Evolutionary conservation across 345 rosid species (phyloP), one percentile per base, ranked within the genome.

Genomic region (Populus alba): DNA sequence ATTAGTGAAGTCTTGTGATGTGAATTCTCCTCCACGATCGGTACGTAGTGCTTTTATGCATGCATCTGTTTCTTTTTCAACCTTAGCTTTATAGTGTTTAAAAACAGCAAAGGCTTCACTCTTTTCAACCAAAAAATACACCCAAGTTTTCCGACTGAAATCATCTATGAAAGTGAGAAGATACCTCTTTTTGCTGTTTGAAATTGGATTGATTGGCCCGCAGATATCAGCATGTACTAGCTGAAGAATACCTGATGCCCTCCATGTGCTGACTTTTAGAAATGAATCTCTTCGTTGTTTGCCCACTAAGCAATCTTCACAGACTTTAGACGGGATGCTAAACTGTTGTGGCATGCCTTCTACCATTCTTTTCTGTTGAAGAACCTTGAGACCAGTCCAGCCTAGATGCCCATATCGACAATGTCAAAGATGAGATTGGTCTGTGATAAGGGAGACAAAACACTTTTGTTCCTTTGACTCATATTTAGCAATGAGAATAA

Each of bases 201-300:
- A 27, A 1, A 27, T 27, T 27, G 29, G 29, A 27, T 27, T 27
- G 29, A 27, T 27, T 35, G 6, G 38, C 15, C 20, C 15, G 7
- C 7, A 51, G 3, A 51, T 12, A 12, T 51, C 13, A 12, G 7
- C 13, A 51, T 7, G 20, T 12, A 18, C 1, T 18, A 51, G 3
- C 15, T 11, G 20, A 51, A 51, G 59, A 12, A 51, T 51, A 3
- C 20, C 10, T 3, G 4, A 12, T 51, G 15, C 20, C 59, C 59
- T 18, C n/a, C 12, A 17, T 3, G 6, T 35, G 38, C 31, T 3
- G 8, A 20, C 6, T 65, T 72, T 49, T 72, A 41, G 75, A 51
- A 72, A 47, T 27, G 27, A 43, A 20, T 72, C 75, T 49, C 45
- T 41, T 39, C 45, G 75, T 72, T 72, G 75, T 22, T 72, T 72